Evolutionary conservation across 768 basidiomycete species (phyloP).

Genomic region (Podaxis sp.): DNA sequence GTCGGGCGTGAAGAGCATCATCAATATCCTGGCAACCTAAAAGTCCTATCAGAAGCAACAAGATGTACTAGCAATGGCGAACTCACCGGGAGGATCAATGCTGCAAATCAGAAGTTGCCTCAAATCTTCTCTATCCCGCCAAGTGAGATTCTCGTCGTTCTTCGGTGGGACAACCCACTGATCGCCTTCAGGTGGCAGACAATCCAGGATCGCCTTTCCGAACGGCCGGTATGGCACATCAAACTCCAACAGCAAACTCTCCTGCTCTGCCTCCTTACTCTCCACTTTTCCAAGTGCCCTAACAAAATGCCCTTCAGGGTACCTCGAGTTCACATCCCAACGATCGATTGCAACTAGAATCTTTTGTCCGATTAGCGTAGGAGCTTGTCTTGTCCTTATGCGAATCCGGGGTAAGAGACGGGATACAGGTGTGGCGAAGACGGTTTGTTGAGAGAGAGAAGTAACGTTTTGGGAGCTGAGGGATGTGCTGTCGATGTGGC

Average conservation of each 20-base stretch:
- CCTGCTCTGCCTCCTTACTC: conserved; percentile 94
- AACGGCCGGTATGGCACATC: conserved; percentile 96
- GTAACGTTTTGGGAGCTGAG: conserved; percentile 74
- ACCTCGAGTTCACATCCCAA: conserved; percentile 84
- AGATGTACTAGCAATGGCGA: not conserved
- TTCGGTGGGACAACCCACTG: conserved; percentile 90
- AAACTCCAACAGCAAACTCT: conserved; percentile 88
- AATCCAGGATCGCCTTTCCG: conserved; percentile 90
- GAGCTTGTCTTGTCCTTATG: conserved; percentile 91
- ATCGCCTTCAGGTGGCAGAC: conserved; percentile 86
- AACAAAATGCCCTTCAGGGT: conserved; percentile 97
- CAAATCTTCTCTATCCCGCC: conserved; percentile 87
- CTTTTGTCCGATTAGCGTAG: conserved; percentile 83
- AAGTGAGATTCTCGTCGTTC: conserved; percentile 36
- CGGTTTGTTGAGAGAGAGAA: conserved; percentile 82
- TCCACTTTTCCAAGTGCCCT: conserved; percentile 87
- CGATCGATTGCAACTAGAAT: conserved; percentile 93
- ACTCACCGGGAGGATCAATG: conserved; percentile 88
- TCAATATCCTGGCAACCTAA: conserved; percentile 97
- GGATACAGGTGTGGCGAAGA: conserved; percentile 93
- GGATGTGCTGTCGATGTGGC: conserved; percentile 89
- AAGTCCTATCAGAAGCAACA: not conserved
- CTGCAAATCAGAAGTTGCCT: conserved; percentile 86
- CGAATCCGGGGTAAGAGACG: conserved; percentile 90
- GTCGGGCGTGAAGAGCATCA: conserved; percentile 90